A percentile compares a stretch with the other conserved stretches of the same genome.
phyloP scores from a whole-genome alignment of 192 early-diverging fungal species.

The Martensiomyces pterosporus region DNA sequence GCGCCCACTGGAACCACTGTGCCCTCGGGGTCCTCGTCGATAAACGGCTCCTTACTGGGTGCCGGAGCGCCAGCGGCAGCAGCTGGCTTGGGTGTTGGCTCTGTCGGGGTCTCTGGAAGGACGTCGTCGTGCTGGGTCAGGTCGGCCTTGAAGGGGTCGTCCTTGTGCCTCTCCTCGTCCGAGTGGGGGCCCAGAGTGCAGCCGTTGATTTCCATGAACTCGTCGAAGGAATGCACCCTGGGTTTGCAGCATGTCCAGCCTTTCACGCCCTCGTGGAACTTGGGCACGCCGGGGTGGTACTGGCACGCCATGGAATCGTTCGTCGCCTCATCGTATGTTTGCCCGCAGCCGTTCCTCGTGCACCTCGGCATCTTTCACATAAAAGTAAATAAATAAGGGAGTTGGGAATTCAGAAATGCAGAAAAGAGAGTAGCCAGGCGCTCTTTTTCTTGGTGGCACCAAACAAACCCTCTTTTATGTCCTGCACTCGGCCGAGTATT shows the following conservation, averaged over 20 bases:
- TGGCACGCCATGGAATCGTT: slow-evolving; percentile 80
- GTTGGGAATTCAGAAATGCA: not conserved
- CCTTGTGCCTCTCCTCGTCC: slow-evolving; percentile 39
- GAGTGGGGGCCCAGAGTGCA: slow-evolving; percentile 80
- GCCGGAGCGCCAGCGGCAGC: too few species aligned
- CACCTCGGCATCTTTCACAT: slow-evolving; percentile 46
- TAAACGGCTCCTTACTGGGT: slow-evolving; percentile 65
- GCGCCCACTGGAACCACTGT: slow-evolving; percentile 68
- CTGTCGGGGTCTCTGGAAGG: slow-evolving; percentile 19
- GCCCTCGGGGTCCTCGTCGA: slow-evolving; percentile 72
- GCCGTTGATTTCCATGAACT: slow-evolving; percentile 85
- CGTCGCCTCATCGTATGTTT: slow-evolving; percentile 68
- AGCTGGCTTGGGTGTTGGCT: slow-evolving; percentile 37
- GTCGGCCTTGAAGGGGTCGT: slow-evolving; percentile 46
- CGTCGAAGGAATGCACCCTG: slow-evolving; percentile 85
- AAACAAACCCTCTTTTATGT: too few species aligned
- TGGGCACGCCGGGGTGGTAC: slow-evolving; percentile 82
- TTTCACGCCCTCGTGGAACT: slow-evolving; percentile 95
- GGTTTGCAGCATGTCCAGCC: slow-evolving; percentile 95
- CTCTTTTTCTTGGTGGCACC: too few species aligned
- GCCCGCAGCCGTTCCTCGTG: slow-evolving; percentile 81
- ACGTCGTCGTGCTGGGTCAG: slow-evolving; percentile 40
- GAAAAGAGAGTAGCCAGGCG: not conserved
- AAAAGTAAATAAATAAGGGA: not conserved
- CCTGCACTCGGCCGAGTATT: too few species aligned